Evolutionary conservation across 768 basidiomycete genomes (phyloP).

Genomic region (Calvatia gigantea): DNA sequence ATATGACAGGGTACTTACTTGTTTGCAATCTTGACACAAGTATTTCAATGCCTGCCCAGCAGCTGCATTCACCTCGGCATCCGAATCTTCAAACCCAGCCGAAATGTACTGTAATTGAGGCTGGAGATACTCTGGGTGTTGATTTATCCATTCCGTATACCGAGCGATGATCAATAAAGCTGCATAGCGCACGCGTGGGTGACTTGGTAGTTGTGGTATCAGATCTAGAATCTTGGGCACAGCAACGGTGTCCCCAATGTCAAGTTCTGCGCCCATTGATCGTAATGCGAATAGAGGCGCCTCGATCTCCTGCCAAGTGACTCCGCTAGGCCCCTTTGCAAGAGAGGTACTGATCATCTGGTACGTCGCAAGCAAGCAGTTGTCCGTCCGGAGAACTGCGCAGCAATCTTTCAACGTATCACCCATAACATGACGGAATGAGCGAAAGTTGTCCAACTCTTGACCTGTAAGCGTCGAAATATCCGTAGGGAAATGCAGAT

Average conservation of each 20-base stretch:
- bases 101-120: conserved; percentile 90
- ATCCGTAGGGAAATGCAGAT: conserved; percentile 89
- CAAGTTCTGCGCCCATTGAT: conserved; percentile 95
- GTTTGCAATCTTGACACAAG: conserved; percentile 94
- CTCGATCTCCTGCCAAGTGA: conserved; percentile 95
- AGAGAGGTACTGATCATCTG: conserved; percentile 77
- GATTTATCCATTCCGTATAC: conserved; percentile 95
- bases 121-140: conserved; percentile 82
- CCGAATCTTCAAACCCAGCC: conserved; percentile 80
- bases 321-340: conserved; percentile 47
- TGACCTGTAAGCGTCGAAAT: conserved; percentile 61
- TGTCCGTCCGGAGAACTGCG: conserved; percentile 83
- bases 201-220: conserved; percentile 82
- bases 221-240: conserved; percentile 98
- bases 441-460: conserved; percentile 91
- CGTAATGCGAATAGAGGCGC: conserved; percentile 97
- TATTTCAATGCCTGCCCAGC: conserved; percentile 96
- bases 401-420: conserved; percentile 99
- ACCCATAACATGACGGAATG: conserved; percentile 97
- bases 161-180: conserved; percentile 92
- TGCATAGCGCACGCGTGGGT: conserved; percentile 92
- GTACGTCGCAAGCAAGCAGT: conserved; percentile 78
- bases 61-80: conserved; percentile 84
- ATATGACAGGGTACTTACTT: conserved; percentile 39
- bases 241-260: conserved; percentile 73